These are phyloP conservation scores for Lipomyces anomalus DNA, from an alignment of 805 yeast genomes.

Conservation along the genomic window DNA sequence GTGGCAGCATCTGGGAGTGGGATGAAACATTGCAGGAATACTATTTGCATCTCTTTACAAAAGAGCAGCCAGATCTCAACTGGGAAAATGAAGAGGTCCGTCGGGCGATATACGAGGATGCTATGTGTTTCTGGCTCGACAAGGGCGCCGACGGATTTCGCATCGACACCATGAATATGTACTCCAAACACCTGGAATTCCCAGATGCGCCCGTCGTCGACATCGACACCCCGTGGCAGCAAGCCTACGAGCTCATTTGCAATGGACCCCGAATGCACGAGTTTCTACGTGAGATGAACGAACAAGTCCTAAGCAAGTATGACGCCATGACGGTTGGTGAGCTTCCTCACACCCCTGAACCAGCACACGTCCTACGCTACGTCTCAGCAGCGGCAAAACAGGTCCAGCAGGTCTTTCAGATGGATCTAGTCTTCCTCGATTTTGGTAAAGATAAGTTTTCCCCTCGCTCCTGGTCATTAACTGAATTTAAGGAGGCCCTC, in stretches of 20 bases:
- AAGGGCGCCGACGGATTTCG: constrained; percentile 57
- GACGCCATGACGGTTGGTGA: constrained; percentile 57
- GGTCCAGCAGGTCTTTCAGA: constrained; percentile 38
- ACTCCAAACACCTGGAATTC: constrained; percentile 43
- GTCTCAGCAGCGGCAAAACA: constrained; percentile 28
- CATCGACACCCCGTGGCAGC: constrained; percentile 41
- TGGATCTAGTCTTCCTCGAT: constrained; percentile 33
- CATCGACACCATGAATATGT: constrained; percentile 51
- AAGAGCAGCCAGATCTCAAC: constrained; percentile 54
- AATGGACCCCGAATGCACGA: constrained; percentile 56
- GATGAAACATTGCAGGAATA: constrained; percentile 52
- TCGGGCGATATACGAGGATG: constrained; percentile 41
- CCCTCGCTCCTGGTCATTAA: constrained; percentile 1
- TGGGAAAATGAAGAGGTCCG: constrained; percentile 49
- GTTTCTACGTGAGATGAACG: constrained; percentile 49
- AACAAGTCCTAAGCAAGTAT: constrained; percentile 40
- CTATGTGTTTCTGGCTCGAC: constrained; percentile 49
- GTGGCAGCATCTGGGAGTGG: constrained; percentile 53
- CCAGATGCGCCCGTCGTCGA: constrained; percentile 47
- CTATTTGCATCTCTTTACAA: constrained; percentile 50
- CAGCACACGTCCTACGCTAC: constrained; percentile 33
- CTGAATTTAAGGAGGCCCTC: constrained; percentile 7
- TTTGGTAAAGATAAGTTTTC: neutral
- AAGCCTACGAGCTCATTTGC: constrained; percentile 33
- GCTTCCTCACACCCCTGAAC: constrained; percentile 40